Percentiles rank a stretch among this genome's conserved stretches.
These are phyloP conservation scores for Xylaria flabelliformis DNA, from an alignment of 495 filamentous ascomycete genomes.

Conservation along the genomic window DNA sequence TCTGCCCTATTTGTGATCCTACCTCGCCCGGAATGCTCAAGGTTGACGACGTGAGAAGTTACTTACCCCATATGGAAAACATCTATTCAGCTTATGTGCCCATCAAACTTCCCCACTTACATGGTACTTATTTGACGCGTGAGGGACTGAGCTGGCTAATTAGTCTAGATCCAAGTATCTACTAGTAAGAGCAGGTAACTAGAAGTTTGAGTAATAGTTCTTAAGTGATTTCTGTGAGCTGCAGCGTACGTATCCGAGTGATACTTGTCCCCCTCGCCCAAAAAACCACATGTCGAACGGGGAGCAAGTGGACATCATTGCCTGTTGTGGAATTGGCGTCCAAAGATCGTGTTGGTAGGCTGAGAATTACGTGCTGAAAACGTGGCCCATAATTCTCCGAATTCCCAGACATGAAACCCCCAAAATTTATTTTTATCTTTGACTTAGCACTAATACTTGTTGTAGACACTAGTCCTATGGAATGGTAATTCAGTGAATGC, in stretches of 20 bases:
- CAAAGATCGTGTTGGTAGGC: slow-evolving; percentile 3
- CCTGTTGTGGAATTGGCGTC: slow-evolving; percentile 16
- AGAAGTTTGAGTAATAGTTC: neutral
- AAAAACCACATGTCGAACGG: neutral
- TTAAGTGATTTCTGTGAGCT: neutral
- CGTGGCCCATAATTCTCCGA: slow-evolving; percentile 22
- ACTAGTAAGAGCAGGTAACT: neutral
- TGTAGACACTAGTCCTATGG: neutral
- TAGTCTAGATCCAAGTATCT: neutral
- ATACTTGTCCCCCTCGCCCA: neutral
- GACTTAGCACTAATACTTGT: neutral
- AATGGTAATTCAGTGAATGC: neutral
- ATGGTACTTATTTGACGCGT: neutral
- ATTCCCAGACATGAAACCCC: slow-evolving; percentile 7
- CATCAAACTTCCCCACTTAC: neutral
- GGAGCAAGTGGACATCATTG: slow-evolving; percentile 12
- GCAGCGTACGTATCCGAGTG: slow-evolving; percentile 4
- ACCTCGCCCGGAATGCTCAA: slow-evolving; percentile 11
- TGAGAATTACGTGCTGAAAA: slow-evolving; percentile 17
- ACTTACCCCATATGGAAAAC: neutral
- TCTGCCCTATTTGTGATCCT: slow-evolving; percentile 10
- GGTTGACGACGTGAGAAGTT: neutral
- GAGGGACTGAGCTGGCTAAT: neutral
- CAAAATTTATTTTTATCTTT: neutral
- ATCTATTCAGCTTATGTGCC: neutral